Evolutionary conservation across 176 grass and related monocot species (phyloP).

Genomic region (Rhynchospora breviuscula): DNA sequence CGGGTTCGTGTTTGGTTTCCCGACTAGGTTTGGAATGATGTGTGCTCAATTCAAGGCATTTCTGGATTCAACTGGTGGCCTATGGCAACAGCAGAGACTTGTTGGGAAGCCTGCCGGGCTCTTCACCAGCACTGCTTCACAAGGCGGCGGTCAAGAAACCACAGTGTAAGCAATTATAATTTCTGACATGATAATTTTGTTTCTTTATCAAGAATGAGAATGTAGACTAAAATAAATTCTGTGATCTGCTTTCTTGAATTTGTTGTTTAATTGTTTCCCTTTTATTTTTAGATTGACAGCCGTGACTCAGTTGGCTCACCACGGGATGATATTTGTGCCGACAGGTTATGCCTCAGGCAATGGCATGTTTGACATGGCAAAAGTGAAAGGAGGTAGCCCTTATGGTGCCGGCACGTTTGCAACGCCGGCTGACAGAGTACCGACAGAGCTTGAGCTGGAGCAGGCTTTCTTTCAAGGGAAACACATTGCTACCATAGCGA

Average conservation of each 20-base stretch:
- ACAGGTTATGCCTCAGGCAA: conserved; percentile 31
- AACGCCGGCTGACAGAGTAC: not conserved
- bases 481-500: conserved; percentile 37
- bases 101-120: conserved; percentile 40
- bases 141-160: conserved; percentile 46
- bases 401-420: conserved; percentile 34
- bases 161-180: conserved; percentile 30
- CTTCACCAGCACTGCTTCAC: conserved; percentile 27
- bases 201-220: not conserved
- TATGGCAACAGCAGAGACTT: conserved; percentile 40
- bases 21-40: conserved; percentile 53
- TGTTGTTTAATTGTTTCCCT: not conserved
- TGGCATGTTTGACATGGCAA: conserved; percentile 36
- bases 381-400: conserved; percentile 45
- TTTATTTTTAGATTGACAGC: conserved; percentile 30
- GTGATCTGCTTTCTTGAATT: not conserved
- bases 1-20: conserved; percentile 47
- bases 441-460: conserved; percentile 23
- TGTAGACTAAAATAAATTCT: not conserved
- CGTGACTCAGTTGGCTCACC: conserved; percentile 43
- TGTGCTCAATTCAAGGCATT: conserved; percentile 54
- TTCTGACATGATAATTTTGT: not conserved
- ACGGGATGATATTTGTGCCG: conserved; percentile 59
- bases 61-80: conserved; percentile 47
- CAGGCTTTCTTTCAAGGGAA: conserved; percentile 40